Evolutionary conservation across 371 early-diverging fungal genomes (phyloP), one percentile per base, ranked within the genome.

Genomic region (Basidiobolus meristosporus): DNA sequence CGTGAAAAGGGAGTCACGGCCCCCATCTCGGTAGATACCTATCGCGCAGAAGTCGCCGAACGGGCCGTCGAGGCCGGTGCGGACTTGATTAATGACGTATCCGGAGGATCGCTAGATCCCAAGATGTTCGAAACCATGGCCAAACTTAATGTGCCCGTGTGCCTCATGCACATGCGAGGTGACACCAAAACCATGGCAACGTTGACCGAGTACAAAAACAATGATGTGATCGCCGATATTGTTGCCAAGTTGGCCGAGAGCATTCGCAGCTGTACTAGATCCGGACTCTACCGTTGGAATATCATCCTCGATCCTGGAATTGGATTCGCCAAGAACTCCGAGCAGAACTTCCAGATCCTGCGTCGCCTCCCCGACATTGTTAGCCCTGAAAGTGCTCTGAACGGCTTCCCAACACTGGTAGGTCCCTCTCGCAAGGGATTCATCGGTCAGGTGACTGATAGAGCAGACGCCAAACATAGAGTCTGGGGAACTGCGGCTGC

Each of bases 121-220:
- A 53, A 58, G 1, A 92, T 95, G 90, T 57, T 82, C 23, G 46
- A 57, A 3, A 67, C 73, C 12, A 77, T 86, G 63, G 86, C 89
- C 2, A 61, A 77, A 42, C 50, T 57, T 47, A 65, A 76, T 36
- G 80, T 82, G 2, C 98, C 98, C n/a, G 72, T 83, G 1, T 79
- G 86, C 40, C 52, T 93, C 48, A 95, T 93, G 93, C 97, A 97
- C 48, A 91, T 89, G 91, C 79, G 93, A 14, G 97, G 96, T 14
- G 73, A 67, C 43, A 78, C 92, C 14, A 70, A 74, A 47, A 91
- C 91, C 7, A 98, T 96, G 97, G 62, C 60, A 52, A 45, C 50
- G 5, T 51, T 75, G 39, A 78, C 77, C 36, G 62, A 81, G 42
- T 93, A 93, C 54, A 65, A 60, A 19, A 43, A 52, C 15, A 57